phyloP scores from a whole-genome alignment of 345 rosid species.

The Carallia pectinifolia region DNA sequence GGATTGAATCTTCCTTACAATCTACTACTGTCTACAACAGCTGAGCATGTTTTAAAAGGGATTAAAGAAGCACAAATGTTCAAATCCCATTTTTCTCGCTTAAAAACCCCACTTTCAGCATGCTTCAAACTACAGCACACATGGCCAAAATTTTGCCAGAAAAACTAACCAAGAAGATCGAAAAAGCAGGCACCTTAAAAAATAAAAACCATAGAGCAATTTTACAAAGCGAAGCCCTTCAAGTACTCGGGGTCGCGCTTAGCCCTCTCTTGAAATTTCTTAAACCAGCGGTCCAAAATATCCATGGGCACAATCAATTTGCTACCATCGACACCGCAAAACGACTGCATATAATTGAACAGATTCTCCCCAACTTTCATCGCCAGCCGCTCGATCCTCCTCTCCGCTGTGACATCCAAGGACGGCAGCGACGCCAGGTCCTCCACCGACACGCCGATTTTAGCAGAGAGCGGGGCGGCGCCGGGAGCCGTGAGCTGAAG shows the following conservation, averaged over 20 bases:
- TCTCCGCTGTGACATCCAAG: constrained; percentile 69
- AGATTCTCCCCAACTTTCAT: constrained; percentile 95
- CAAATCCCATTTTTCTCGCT: no score
- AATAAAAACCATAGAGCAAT: background rate
- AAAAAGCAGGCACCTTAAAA: no score
- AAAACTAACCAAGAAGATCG: no score
- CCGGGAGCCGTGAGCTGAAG: constrained; percentile 66
- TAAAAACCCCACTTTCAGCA: no score
- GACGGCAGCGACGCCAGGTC: constrained; percentile 65
- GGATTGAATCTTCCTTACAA: no score
- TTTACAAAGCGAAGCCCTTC: constrained; percentile 68
- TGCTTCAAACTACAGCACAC: no score
- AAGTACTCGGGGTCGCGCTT: constrained; percentile 85
- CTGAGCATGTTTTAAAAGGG: no score
- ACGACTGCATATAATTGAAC: constrained; percentile 96
- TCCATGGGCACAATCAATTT: constrained; percentile 91
- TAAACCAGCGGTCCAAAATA: constrained; percentile 94
- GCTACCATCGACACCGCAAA: constrained; percentile 85
- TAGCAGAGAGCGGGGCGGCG: constrained; percentile 58
- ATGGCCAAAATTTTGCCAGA: no score
- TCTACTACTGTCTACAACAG: no score
- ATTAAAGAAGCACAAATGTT: no score
- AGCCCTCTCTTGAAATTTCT: constrained; percentile 88
- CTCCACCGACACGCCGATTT: constrained; percentile 86
- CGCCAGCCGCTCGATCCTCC: constrained; percentile 74